A percentile compares a stretch with the other conserved stretches of the same genome.
Evolutionary conservation across 2,329 filamentous ascomycete genomes (phyloP).

Genomic region (Verruconis gallopava): DNA sequence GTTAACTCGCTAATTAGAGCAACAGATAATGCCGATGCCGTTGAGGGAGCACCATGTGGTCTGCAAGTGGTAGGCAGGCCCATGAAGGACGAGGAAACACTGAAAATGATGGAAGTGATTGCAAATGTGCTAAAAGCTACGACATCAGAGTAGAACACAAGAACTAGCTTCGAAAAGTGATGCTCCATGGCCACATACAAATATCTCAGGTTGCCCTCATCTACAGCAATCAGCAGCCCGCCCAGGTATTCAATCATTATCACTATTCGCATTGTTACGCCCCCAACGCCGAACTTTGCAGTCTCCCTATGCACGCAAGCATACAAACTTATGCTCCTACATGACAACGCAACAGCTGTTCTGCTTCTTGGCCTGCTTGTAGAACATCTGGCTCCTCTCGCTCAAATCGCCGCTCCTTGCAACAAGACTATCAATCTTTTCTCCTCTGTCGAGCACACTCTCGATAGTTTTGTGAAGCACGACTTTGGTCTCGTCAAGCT

Average conservation of each 20-base stretch:
- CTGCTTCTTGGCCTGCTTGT: constrained; percentile 56
- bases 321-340: constrained; percentile 20
- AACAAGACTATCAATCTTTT: constrained; percentile 92
- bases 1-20: constrained; percentile 5
- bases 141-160: no score
- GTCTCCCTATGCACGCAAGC: no score
- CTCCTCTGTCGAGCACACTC: constrained; percentile 72
- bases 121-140: constrained; percentile 12
- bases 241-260: background rate
- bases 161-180: no score
- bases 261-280: background rate
- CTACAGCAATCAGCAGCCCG: no score
- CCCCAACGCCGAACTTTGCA: background rate
- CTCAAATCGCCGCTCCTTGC: constrained; percentile 86
- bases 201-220: no score
- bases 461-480: constrained; percentile 95
- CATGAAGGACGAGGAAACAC: constrained; percentile 36
- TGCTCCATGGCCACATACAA: no score
- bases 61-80: constrained; percentile 34
- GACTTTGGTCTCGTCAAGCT: constrained; percentile 95
- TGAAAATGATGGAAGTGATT: constrained; percentile 24
- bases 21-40: constrained; percentile 28
- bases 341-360: constrained; percentile 47
- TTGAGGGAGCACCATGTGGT: constrained; percentile 33
- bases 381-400: constrained; percentile 95